Base-by-base conservation (phyloP, 495 filamentous ascomycete species). In the Delitschia confertaspora region DNA sequence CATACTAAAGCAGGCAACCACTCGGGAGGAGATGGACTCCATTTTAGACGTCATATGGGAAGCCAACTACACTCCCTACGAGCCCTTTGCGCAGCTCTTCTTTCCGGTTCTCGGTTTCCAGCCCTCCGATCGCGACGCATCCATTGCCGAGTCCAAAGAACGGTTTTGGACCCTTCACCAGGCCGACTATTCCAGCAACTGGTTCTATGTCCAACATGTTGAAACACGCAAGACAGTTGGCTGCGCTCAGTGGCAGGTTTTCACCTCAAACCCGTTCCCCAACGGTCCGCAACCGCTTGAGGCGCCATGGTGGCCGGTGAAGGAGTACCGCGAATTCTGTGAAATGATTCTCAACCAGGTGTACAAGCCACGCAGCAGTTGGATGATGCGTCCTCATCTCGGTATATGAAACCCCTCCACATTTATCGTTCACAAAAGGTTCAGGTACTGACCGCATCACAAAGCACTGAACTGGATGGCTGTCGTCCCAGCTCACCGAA, bases 391-490 rank as follows among this genome's bases (percentile, higher is more conserved):
- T 11, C 40, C 33, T 6, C 51, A 55, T 36, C 35, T 45, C 18
- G 48, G 41, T 51, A 20, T 18, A 35, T 45, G 4, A 10, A 16
- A 3, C 13, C n/a, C n/a, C n/a, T n/a, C n/a, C n/a, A n/a, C n/a
- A n/a, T n/a, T 20, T 3, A 25, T 11, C 8, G 4, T 24, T 30
- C 9, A 42, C 8, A 18, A 5, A 16, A n/a, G 3, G 3, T 10
- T 32, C 6, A 13, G 6, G n/a, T 17, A 42, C 23, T 20, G 7
- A 4, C 3, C 14, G 2, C 27, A 51, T n/a, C n/a, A n/a, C n/a
- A n/a, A n/a, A n/a, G 47, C 47, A 10, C 35, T 44, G 1, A 51
- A 51, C 48, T 51, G 48, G 48, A 51, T 51, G 48, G 34, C 35
- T 4, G 52, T 55, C 5, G 21, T 38, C 33, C 53, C 53, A 2